Conservation (phyloP, 1,284 basidiomycete genomes). For the Chalciporus sp. region DNA sequence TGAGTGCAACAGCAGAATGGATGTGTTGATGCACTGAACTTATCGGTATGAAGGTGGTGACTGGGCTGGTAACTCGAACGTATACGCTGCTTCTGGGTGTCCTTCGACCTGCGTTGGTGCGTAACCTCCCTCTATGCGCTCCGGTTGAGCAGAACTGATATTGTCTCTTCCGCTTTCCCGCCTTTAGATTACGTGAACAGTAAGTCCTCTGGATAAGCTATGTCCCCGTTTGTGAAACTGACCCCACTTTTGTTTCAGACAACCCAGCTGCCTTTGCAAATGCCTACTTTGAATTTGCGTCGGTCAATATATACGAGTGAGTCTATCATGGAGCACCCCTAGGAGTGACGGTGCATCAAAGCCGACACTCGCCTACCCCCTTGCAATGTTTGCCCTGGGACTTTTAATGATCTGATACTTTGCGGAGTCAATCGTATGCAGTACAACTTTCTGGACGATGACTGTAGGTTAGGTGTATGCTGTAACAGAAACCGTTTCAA, state of each 20-base stretch:
- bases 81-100: constrained; percentile 38
- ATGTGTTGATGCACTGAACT: not conserved
- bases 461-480: too few relatives aligned
- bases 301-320: constrained; percentile 40
- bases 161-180: not conserved
- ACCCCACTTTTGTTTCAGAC: constrained; percentile 19
- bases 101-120: constrained; percentile 37
- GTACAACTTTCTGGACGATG: too few relatives aligned
- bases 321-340: not conserved
- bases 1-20: constrained; percentile 14
- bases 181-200: constrained; percentile 33
- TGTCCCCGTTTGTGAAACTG: not conserved
- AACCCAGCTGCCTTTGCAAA: constrained; percentile 52
- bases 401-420: too few relatives aligned
- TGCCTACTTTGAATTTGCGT: constrained; percentile 54
- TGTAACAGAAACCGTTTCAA: too few relatives aligned
- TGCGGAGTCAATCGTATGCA: too few relatives aligned
- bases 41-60: constrained; percentile 38
- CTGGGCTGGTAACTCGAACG: constrained; percentile 39
- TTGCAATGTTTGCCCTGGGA: too few relatives aligned
- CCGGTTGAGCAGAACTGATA: constrained; percentile 10
- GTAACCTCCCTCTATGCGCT: constrained; percentile 29
- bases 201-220: constrained; percentile 21
- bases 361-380: too few relatives aligned
- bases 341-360: too few relatives aligned